These are phyloP conservation scores for Paracorniculantispora psalliotae DNA, from an alignment of 2,329 filamentous ascomycete species.

Conservation along the genomic window DNA sequence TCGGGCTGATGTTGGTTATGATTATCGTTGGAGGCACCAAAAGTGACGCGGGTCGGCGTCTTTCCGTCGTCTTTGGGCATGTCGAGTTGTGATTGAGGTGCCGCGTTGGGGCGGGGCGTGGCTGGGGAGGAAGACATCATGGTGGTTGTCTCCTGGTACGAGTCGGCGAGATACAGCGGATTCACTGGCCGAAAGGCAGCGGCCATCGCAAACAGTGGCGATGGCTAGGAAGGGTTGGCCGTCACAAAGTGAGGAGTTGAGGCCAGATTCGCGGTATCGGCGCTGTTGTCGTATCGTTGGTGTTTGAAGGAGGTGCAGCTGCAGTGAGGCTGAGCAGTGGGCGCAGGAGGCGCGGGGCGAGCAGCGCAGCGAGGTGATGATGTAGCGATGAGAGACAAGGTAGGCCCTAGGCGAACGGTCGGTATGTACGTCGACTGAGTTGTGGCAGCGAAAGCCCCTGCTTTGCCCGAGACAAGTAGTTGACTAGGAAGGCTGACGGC, in stretches of 20 bases:
- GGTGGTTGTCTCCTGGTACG: conserved; percentile 22
- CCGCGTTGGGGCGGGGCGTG: conserved; percentile 32
- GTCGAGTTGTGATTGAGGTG: conserved; percentile 26
- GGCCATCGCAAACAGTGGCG: conserved; percentile 33
- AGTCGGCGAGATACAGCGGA: conserved; percentile 27
- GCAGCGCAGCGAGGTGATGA: conserved; percentile 2
- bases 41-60: conserved; percentile 60
- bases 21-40: conserved; percentile 36
- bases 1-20: conserved; percentile 39
- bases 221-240: neutral
- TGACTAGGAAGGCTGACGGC: conserved; percentile 1
- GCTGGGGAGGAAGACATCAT: conserved; percentile 33
- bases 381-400: neutral
- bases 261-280: neutral
- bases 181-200: conserved; percentile 46
- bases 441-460: neutral
- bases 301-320: neutral
- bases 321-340: conserved; percentile 2
- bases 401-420: neutral
- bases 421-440: neutral
- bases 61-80: conserved; percentile 40
- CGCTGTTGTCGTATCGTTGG: neutral
- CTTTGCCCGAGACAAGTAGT: conserved; percentile 4
- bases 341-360: conserved; percentile 7
- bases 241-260: neutral